Evolutionary conservation across 2,329 filamentous ascomycete species (phyloP), one percentile per base, ranked within the genome.

Genomic region (Verticillium nonalfalfae): DNA sequence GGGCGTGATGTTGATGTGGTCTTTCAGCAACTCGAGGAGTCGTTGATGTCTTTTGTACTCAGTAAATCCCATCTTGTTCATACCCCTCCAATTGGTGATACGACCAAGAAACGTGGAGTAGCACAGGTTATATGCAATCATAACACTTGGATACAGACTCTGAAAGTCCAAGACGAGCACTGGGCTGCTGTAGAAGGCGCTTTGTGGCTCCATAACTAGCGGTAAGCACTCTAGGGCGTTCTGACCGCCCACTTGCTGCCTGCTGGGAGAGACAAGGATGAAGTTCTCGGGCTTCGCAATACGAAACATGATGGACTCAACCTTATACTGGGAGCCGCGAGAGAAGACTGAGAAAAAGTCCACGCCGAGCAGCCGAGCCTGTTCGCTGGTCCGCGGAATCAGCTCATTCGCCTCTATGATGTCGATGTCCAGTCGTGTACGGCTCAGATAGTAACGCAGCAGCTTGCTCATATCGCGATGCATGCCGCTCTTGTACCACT

Each of bases 51-150:
- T 86, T 65, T 89, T 82, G 75, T 96, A 98, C 64, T 97, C 89
- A 34, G 87, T 87, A 71, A 98, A 97, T 0, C 95, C 95, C 89
- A 99, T 92, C 76, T 98, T 97, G 78, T 92, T 93, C 35, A 85
- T 87, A 2, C 93, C 93, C n/a, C 92, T 86, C 94, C 94, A 97
- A 67, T 87, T 86, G 34, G 87, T 85, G 45, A 97, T 87, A 35
- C 95, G 86, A 0, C 95, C 95, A 0, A 98, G 81, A 68, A 93
- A 99, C 0, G 95, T 99, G 0, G 95, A 98, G 72, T 99, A 99
- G 77, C 95, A 99, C 72, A 97, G 95, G 70, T 99, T 99, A 78
- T 99, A 98, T 0, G 95, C 95, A 71, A 99, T 98, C 93, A 99
- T 97, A 63, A 98, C 89, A 74, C 93, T 97, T 0, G 95, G 95